Evolutionary conservation across 345 rosid species (phyloP).

Genomic region (Citropsis articulata): DNA sequence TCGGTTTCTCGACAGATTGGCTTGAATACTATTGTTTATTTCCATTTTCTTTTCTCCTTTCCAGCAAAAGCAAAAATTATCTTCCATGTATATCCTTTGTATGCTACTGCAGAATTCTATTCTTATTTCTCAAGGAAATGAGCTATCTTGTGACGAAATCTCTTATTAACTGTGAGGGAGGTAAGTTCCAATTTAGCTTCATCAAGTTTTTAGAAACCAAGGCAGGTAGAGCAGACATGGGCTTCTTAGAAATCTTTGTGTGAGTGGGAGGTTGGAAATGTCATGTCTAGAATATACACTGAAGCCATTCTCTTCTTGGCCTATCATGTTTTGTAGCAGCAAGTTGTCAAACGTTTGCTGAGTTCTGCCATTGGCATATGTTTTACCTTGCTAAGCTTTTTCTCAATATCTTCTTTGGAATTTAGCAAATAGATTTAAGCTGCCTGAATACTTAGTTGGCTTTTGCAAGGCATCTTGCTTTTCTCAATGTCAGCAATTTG

Average conservation of each 20-base stretch:
- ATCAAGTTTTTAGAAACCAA: neutral
- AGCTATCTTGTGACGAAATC: neutral
- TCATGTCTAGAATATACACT: neutral
- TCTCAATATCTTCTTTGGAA: neutral
- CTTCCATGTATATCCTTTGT: neutral
- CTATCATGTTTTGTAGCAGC: neutral
- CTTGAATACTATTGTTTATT: neutral
- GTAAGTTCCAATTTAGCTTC: neutral
- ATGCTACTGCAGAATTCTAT: neutral
- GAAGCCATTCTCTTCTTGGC: neutral
- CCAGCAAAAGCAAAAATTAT: neutral
- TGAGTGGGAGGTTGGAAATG: neutral
- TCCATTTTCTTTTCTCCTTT: neutral
- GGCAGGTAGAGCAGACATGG: neutral
- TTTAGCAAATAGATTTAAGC: neutral
- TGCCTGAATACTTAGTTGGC: neutral
- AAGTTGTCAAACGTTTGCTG: neutral
- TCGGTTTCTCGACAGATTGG: neutral
- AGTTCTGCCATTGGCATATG: neutral
- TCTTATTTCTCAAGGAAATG: neutral
- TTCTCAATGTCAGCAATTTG: neutral
- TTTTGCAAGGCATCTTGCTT: neutral
- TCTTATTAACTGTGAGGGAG: neutral
- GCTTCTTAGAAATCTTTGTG: neutral
- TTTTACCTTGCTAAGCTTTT: neutral